Conservation (phyloP, 345 rosid genomes). For the Heritiera fomes region DNA sequence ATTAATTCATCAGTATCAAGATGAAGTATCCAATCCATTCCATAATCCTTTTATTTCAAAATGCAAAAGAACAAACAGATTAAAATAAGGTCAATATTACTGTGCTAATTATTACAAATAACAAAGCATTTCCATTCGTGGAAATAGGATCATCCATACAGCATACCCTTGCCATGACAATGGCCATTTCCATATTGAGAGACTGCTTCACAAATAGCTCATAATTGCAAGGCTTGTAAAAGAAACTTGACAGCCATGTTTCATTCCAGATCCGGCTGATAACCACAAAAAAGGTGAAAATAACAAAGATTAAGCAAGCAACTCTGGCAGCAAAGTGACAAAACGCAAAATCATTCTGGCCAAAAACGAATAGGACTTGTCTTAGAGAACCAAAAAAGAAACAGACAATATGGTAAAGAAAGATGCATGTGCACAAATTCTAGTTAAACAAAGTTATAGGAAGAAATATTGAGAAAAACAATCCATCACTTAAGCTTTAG, state of each 20-base stretch:
- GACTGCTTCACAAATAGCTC: conserved; percentile 98
- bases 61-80: conserved; percentile 14
- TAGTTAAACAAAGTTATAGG: not conserved
- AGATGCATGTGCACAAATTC: not conserved
- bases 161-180: conserved; percentile 98
- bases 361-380: not conserved
- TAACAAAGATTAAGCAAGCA: conserved; percentile 3
- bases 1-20: conserved; percentile 93
- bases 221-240: conserved; percentile 94
- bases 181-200: conserved; percentile 99
- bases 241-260: conserved; percentile 94
- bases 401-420: not conserved
- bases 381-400: not conserved
- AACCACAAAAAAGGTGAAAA: conserved; percentile 7
- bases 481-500: conserved; percentile 15
- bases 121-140: conserved; percentile 15
- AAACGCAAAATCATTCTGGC: not conserved
- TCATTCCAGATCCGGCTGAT: conserved; percentile 96
- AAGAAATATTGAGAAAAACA: not conserved
- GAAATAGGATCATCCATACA: conserved; percentile 12
- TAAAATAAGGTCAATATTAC: conserved; percentile 13
- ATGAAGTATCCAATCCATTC: conserved; percentile 93
- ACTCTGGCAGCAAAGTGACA: not conserved
- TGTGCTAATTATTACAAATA: conserved; percentile 13
- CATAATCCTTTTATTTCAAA: conserved; percentile 58